These are phyloP conservation scores for Ceratocystis cubensis DNA, from an alignment of 2,329 filamentous ascomycete species.

Conservation along the genomic window DNA sequence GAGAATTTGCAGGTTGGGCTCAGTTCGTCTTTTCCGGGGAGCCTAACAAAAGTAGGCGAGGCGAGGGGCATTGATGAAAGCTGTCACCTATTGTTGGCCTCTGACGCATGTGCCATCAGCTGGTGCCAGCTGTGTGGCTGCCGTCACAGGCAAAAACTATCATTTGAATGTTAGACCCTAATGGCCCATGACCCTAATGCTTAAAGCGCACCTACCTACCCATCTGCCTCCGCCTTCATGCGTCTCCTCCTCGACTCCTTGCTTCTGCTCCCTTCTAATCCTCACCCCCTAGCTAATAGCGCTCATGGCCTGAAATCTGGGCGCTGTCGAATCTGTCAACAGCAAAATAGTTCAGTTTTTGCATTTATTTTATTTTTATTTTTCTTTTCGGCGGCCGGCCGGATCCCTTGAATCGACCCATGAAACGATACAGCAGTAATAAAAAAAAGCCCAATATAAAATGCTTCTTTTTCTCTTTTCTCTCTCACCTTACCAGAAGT, in stretches of 20 bases:
- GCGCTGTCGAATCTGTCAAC: constrained; percentile 2
- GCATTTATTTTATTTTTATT: no score
- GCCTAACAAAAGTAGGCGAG: not conserved
- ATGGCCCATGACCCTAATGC: no score
- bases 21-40: no score
- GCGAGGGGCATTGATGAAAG: no score
- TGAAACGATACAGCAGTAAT: not conserved
- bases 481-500: not conserved
- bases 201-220: no score
- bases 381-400: not conserved
- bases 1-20: no score
- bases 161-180: no score
- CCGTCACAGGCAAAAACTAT: no score
- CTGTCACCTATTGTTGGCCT: not conserved
- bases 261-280: not conserved
- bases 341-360: not conserved
- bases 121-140: no score
- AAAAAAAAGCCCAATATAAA: not conserved
- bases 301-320: not conserved
- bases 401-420: not conserved
- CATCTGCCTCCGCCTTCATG: not conserved
- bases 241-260: not conserved
- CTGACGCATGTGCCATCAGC: not conserved
- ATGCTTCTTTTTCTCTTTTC: not conserved
- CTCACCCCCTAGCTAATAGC: not conserved